Evolutionary conservation across 2,329 filamentous ascomycete genomes (phyloP), one percentile per base, ranked within the genome.

Genomic region (Fusarium albosuccineum): DNA sequence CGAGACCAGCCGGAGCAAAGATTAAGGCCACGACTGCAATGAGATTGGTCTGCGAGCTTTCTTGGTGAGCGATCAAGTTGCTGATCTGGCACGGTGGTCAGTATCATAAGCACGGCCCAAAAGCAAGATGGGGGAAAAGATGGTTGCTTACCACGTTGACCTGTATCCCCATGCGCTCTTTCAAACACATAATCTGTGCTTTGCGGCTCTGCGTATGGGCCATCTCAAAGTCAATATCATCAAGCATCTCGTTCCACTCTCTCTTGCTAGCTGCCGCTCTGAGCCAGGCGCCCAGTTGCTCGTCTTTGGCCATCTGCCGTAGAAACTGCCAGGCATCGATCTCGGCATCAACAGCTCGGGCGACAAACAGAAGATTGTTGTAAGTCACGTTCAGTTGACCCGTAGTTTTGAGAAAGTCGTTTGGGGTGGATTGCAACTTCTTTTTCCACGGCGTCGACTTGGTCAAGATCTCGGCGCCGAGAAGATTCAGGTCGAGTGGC

Each of bases 361-460:
- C 30, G 3, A 52, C 49, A 52, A 41, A 52, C 49, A 41, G 16
- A 9, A 52, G 26, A n/a, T 41, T 52, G 11, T 52, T 52, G n/a
- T 52, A 36, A 9, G 26, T 22, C 14, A 52, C 4, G 7, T 41
- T 26, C 5, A 52, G 10, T 16, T 29, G 8, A 27, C 36, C 30
- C 36, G 39, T 51, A 4, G 39, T 34, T n/a, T 9, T 51, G 36
- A 39, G 27, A 26, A 51, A 51, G 33, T 36, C 33, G 3, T 36
- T 36, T 10, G 33, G 33, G 33, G 33, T 22, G 3, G 22, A 4
- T 22, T 22, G 22, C 4, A 22, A 36, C 33, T 36, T 36, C 6
- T 36, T 14, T 14, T n/a, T 13, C 36, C 36, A 39, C 36, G 36
- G 14, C 14, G 36, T 39, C 5, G 36, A 39, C 13, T n/a, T n/a